Base-by-base conservation (phyloP, 306 rosid genomes). In the Lotus japonicus region DNA sequence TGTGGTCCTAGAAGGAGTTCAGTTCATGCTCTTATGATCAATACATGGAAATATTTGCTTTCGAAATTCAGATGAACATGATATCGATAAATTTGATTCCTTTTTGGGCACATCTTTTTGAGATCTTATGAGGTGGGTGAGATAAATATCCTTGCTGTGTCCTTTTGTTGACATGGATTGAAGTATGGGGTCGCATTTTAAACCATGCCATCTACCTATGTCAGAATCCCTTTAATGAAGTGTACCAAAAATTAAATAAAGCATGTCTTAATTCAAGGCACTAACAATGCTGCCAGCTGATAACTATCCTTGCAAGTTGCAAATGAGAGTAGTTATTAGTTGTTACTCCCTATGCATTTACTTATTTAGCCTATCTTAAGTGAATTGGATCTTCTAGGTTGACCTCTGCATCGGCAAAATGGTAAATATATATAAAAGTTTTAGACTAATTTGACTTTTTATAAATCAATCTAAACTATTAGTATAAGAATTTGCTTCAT, bases 131-230 rank as follows among this genome's bases (percentile, higher is more conserved):
- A 38, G n/a, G n/a, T n/a, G n/a, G n/a, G n/a, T n/a, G n/a, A n/a
- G n/a, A n/a, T n/a, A n/a, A n/a, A 50, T 33, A 16, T n/a, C n/a
- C 42, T 53, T 64, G 35, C 23, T 31, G 45, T 70, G 73, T 71
- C 57, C 73, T 55, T 70, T n/a, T 55, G 49, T 41, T 77, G 68
- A 28, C 56, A 35, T 36, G 56, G 62, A 46, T 48, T 63, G 12
- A 55, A 31, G 2, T 26, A 62, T 39, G 67, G 26, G 62, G 56
- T 26, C 49, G 4, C 51, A 11, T 23, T 11, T 45, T 70, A 46
- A 77, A 71, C 16, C 16, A 9, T 0, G 42, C 56, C 63, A 77
- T 49, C 77, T 41, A 71, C 82, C 64, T 0, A 4, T 64, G 69
- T 77, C 77, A 77, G 77, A 57, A 9, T 56, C 77, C 48, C 1